Evolutionary conservation across 371 early-diverging fungal genomes (phyloP).

Genomic region (Phascolomyces articulosus): DNA sequence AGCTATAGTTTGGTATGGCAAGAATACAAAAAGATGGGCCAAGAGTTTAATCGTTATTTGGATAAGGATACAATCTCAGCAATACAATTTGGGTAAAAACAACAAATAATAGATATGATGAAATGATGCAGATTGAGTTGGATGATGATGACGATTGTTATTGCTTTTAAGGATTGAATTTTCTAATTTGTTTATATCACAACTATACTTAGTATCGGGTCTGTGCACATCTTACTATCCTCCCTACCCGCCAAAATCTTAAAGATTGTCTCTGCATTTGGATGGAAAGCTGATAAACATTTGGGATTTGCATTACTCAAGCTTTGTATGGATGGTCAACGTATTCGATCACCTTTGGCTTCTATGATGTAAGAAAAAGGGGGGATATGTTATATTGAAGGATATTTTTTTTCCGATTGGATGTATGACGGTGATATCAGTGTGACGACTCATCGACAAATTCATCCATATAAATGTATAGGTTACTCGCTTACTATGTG

Average conservation of each 20-base stretch:
- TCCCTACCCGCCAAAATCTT: conserved; percentile 62
- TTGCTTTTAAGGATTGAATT: no score
- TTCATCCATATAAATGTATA: not conserved
- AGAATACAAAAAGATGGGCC: conserved; percentile 53
- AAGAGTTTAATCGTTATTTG: conserved; percentile 38
- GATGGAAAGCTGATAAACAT: conserved; percentile 61
- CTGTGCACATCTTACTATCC: conserved; percentile 61
- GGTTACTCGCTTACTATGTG: conserved; percentile 46
- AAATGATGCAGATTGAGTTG: not conserved
- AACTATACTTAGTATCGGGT: conserved; percentile 66
- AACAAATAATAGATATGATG: not conserved
- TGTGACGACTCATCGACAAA: not conserved
- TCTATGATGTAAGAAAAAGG: conserved; percentile 62
- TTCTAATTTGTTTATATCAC: no score
- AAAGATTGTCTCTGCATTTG: conserved; percentile 58
- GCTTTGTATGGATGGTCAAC: conserved; percentile 54
- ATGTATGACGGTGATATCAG: no score
- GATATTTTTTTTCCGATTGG: no score
- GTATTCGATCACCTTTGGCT: conserved; percentile 60
- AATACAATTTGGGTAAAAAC: conserved; percentile 46
- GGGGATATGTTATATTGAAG: no score
- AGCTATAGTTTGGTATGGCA: conserved; percentile 56
- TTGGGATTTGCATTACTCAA: conserved; percentile 62
- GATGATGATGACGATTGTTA: not conserved
- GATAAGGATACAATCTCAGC: conserved; percentile 49